These are phyloP conservation scores for Talaromyces sp. DNA, from an alignment of 2,329 filamentous ascomycete genomes.

Conservation along the genomic window DNA sequence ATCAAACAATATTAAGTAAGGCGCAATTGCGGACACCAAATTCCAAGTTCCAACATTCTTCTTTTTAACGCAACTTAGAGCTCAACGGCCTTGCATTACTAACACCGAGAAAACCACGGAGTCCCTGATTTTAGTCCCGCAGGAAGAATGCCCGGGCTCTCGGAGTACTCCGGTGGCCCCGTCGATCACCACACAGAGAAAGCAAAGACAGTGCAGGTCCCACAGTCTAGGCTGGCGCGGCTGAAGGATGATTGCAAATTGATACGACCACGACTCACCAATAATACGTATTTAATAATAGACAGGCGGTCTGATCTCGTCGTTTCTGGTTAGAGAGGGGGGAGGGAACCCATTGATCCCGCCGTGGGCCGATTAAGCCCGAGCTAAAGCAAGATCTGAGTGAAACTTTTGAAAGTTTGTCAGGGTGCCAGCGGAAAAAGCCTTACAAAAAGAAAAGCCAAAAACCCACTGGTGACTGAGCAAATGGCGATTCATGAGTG, in stretches of 20 bases:
- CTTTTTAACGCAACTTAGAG: neutral
- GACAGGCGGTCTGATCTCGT: too few species aligned
- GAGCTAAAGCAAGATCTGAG: neutral
- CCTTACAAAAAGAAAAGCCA: neutral
- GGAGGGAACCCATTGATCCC: neutral
- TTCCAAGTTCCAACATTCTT: neutral
- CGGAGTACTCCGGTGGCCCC: neutral
- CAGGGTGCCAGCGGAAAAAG: neutral
- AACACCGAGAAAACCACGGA: too few species aligned
- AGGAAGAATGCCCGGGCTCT: neutral
- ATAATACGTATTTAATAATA: too few species aligned
- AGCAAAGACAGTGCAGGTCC: neutral
- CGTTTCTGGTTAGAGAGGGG: too few species aligned
- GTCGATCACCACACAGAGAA: neutral
- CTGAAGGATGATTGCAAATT: neutral
- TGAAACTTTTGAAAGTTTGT: neutral
- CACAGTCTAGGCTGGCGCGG: neutral
- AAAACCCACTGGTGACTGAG: neutral
- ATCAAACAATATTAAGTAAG: too few species aligned
- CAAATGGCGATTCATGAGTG: neutral
- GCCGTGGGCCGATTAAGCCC: neutral
- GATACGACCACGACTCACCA: too few species aligned
- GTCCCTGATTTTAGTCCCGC: neutral
- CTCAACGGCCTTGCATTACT: neutral
- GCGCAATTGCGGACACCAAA: too few species aligned